Percentiles rank a stretch among this genome's conserved stretches.
Evolutionary conservation across 1,139 yeast species (phyloP).

Genomic region (Protomyces inouyei): DNA sequence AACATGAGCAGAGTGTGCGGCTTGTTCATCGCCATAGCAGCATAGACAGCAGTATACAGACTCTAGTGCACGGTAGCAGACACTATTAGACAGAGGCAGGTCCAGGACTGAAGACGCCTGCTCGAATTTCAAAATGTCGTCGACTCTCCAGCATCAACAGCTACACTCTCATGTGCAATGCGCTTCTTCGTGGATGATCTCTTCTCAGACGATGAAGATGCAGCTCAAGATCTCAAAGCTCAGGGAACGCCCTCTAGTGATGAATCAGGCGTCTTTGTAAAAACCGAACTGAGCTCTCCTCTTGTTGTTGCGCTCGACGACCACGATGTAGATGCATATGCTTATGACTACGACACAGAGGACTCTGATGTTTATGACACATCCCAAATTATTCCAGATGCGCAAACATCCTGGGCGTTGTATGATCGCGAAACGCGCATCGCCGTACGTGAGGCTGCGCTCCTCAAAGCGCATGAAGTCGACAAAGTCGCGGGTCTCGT

Average conservation of each 20-base stretch:
- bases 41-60: background rate
- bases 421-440: conserved; percentile 9
- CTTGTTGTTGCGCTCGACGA: background rate
- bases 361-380: conserved; percentile 16
- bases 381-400: background rate
- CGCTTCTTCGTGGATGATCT: too few species aligned
- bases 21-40: conserved; percentile 1
- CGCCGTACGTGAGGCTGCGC: conserved; percentile 9
- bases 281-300: background rate
- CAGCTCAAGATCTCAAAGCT: too few species aligned
- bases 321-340: background rate
- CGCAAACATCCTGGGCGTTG: background rate
- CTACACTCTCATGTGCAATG: too few species aligned
- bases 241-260: background rate
- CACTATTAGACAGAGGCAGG: background rate
- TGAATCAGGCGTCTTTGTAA: background rate
- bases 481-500: background rate
- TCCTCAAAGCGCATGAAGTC: conserved; percentile 7
- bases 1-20: conserved; percentile 13
- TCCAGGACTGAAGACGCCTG: too few species aligned
- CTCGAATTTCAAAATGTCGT: too few species aligned
- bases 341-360: conserved; percentile 14
- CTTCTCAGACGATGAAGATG: too few species aligned
- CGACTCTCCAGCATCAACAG: too few species aligned
- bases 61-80: background rate